A percentile compares a stretch with the other conserved stretches of the same genome.
Evolutionary conservation across 2,329 filamentous ascomycete genomes (phyloP).

Genomic region (Calonectria crousiana): DNA sequence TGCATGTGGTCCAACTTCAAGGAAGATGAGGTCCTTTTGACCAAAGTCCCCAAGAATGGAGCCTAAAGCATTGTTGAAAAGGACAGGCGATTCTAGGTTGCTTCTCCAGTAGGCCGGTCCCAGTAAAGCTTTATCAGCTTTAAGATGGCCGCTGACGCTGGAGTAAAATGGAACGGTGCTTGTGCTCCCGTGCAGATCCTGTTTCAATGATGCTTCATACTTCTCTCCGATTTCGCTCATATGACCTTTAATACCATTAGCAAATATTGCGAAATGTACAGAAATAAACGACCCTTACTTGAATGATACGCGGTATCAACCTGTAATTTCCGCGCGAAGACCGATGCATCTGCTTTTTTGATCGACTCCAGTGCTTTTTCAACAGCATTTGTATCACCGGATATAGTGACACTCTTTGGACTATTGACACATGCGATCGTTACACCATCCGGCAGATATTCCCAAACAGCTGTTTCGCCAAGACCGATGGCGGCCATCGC

Average conservation of each 20-base stretch:
- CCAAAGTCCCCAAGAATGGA: constrained; percentile 1
- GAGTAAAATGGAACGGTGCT: constrained; percentile 32
- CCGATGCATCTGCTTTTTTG: background rate
- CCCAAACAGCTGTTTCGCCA: constrained; percentile 43
- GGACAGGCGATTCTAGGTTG: constrained; percentile 47
- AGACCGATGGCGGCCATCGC: constrained; percentile 57
- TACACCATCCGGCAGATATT: constrained; percentile 41
- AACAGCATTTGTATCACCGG: background rate
- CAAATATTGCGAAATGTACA: background rate
- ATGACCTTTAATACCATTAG: background rate
- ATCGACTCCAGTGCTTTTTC: background rate
- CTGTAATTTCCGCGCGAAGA: background rate
- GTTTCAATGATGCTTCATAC: background rate
- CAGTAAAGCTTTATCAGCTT: constrained; percentile 25
- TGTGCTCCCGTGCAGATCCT: background rate
- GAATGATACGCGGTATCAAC: background rate
- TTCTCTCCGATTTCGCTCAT: background rate
- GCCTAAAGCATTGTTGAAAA: constrained; percentile 34
- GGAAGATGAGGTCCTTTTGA: constrained; percentile 22
- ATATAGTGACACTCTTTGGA: constrained; percentile 46
- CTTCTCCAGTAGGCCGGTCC: constrained; percentile 43
- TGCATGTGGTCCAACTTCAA: constrained; percentile 45
- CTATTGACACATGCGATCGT: constrained; percentile 54
- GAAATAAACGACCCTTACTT: background rate
- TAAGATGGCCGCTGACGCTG: constrained; percentile 42